Conservation (phyloP, 805 yeast species). For the Monosporozyma aquatica region DNA sequence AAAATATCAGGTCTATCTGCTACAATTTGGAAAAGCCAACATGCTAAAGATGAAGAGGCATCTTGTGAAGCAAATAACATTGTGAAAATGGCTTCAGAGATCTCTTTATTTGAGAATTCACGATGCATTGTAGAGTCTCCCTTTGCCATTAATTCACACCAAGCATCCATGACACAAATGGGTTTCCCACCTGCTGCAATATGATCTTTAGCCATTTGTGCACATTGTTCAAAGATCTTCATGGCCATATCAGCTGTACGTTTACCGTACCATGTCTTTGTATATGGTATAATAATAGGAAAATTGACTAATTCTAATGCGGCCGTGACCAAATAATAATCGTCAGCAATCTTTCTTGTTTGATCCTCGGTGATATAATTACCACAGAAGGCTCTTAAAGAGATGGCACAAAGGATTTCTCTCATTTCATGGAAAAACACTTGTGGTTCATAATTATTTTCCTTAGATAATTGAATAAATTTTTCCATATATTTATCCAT, state of each 20-base stretch:
- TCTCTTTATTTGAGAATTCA: constrained; percentile 82
- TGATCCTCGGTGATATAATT: constrained; percentile 88
- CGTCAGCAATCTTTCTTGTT: constrained; percentile 80
- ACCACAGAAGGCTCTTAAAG: constrained; percentile 92
- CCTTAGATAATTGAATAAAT: constrained; percentile 49
- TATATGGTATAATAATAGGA: constrained; percentile 91
- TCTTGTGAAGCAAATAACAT: constrained; percentile 96
- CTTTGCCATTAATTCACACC: constrained; percentile 80
- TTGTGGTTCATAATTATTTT: constrained; percentile 44
- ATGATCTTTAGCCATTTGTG: constrained; percentile 74
- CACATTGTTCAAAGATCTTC: constrained; percentile 84
- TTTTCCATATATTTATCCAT: constrained; percentile 73
- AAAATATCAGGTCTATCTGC: constrained; percentile 93
- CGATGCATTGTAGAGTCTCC: constrained; percentile 53
- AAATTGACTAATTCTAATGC: constrained; percentile 96
- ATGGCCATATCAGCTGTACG: constrained; percentile 87
- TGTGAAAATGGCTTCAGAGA: constrained; percentile 93
- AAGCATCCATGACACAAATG: constrained; percentile 87
- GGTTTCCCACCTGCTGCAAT: constrained; percentile 72
- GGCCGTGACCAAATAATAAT: constrained; percentile 85
- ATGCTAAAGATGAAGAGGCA: constrained; percentile 92
- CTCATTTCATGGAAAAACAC: constrained; percentile 89
- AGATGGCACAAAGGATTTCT: constrained; percentile 91
- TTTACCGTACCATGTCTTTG: constrained; percentile 97
- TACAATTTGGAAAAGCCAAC: constrained; percentile 95